Percentiles rank a stretch among this genome's conserved stretches.
These are phyloP conservation scores for Mucor indicus DNA, from an alignment of 371 early-diverging fungal species.

Conservation along the genomic window DNA sequence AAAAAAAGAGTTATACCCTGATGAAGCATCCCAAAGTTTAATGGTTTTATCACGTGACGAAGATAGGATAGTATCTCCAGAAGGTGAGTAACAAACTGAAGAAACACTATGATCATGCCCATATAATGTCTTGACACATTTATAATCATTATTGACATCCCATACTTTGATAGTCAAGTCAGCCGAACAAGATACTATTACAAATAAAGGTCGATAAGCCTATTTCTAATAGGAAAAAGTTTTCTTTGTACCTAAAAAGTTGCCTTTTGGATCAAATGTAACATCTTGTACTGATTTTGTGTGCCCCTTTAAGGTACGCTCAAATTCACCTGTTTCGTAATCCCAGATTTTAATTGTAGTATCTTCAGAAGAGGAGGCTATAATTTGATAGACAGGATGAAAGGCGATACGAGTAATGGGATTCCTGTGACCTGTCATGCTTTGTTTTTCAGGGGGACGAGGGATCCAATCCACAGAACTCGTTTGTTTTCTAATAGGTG, in stretches of 20 bases:
- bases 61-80: constrained; percentile 72
- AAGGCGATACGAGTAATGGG: constrained; percentile 81
- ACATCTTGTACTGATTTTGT: constrained; percentile 87
- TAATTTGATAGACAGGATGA: constrained; percentile 76
- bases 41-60: constrained; percentile 86
- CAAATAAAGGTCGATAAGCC: not conserved
- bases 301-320: constrained; percentile 86
- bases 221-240: too few species aligned
- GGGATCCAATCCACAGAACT: constrained; percentile 74
- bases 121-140: constrained; percentile 75
- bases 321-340: constrained; percentile 84
- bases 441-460: constrained; percentile 64
- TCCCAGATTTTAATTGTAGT: constrained; percentile 88
- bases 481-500: constrained; percentile 57
- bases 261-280: constrained; percentile 76
- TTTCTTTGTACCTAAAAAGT: constrained; percentile 49
- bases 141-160: constrained; percentile 81
- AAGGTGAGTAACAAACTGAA: constrained; percentile 63
- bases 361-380: constrained; percentile 88
- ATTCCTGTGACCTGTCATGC: constrained; percentile 70
- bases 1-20: constrained; percentile 66
- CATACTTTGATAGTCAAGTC: constrained; percentile 87
- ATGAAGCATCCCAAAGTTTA: constrained; percentile 81
- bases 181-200: constrained; percentile 74
- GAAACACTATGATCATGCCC: constrained; percentile 92